These are phyloP conservation scores for Streptanthus diversifolius DNA, from an alignment of 345 rosid genomes.

Conservation along the genomic window DNA sequence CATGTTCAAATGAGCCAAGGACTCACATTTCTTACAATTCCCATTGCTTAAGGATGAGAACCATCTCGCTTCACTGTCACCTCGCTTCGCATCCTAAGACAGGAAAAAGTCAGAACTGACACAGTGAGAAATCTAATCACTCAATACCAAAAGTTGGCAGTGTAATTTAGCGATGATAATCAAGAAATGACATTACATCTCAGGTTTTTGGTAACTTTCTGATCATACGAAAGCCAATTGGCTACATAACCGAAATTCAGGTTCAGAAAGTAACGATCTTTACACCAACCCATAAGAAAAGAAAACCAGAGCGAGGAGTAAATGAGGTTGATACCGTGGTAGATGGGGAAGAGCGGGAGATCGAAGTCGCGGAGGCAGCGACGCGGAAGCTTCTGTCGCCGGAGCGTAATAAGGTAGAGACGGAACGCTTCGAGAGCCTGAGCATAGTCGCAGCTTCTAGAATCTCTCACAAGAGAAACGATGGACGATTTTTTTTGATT, in stretches of 20 bases:
- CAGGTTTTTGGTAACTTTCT: neutral
- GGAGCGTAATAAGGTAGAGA: conserved; percentile 50
- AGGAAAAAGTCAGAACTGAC: neutral
- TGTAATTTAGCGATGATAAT: neutral
- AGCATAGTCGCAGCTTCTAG: conserved; percentile 45
- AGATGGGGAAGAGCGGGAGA: conserved; percentile 37
- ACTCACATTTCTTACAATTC: conserved; percentile 18
- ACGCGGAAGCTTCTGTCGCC: conserved; percentile 38
- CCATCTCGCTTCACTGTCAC: conserved; percentile 46
- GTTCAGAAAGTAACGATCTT: neutral
- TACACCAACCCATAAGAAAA: neutral
- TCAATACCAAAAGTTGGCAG: neutral
- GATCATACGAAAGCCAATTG: neutral
- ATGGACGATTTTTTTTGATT: neutral
- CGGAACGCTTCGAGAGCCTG: conserved; percentile 62
- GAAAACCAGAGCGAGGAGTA: neutral
- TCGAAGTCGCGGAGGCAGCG: conserved; percentile 38
- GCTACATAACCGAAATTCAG: neutral
- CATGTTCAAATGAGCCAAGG: conserved; percentile 33
- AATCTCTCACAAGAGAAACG: neutral
- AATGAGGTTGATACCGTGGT: conserved; percentile 37
- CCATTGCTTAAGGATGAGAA: conserved; percentile 51
- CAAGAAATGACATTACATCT: neutral
- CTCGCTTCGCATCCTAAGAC: conserved; percentile 45
- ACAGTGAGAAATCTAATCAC: neutral